Base-by-base conservation (phyloP, 352 stramenopile genomes). In the Pythium myriotylum region DNA sequence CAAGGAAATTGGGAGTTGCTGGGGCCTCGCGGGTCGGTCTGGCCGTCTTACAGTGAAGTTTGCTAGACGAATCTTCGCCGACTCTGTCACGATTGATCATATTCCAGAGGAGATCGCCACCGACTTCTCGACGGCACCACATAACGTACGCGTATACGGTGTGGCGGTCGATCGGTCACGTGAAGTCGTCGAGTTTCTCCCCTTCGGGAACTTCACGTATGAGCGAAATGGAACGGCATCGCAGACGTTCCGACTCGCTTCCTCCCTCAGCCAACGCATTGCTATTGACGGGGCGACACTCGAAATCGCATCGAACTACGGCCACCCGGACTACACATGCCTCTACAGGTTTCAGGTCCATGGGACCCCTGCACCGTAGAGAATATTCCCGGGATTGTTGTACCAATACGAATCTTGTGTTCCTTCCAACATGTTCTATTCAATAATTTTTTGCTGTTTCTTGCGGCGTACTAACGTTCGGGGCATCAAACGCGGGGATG, bases 311-410 rank as follows among this genome's bases (percentile, higher is more conserved):
- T 92, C 84, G 17, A 97, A 97, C 62, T 73, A 96, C 62, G 89
- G 88, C 40, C 71, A 96, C 53, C 65, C 74, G 4, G 78, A 94
- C n/a, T 96, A 84, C 52, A 97, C 89, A 17, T 97, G 89, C 54
- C 69, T 97, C 8, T 97, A 97, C 74, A 88, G 89, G n/a, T 89
- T 96, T 49, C 70, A 84, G 27, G 86, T 96, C 23, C 84, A 95
- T 53, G 88, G 88, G 2, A 62, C 51, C 2, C 65, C 61, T 2
- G 46, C 56, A 14, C 53, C 54, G 12, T 59, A 48, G 49, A 52
- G 26, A 39, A 13, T 32, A 22, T 48, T n/a, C 20, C 6, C 41
- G 24, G 23, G 40, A 17, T 17, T 49, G 32, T 26, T 62, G 54
- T 61, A 54, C 45, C 20, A 67, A 22, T 67, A 61, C 29, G 29